Base-by-base conservation (phyloP, 257 asterid genomes). In the Buddleja alternifolia region DNA sequence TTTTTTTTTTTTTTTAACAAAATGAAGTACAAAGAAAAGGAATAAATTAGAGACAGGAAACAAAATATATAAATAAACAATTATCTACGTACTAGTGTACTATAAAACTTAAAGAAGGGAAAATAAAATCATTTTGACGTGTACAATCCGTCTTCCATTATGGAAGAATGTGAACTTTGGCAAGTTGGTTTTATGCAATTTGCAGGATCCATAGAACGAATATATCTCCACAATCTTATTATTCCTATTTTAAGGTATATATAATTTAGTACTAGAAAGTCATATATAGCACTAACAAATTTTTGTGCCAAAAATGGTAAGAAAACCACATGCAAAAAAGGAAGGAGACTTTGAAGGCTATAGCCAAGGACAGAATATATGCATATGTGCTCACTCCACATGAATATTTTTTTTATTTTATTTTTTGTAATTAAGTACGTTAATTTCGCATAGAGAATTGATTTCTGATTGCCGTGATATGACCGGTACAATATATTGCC, bases 291-390 rank as follows among this genome's bases (percentile, higher is more conserved):
- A 25, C 21, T 12, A 16, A 8, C 32, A 29, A 39, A 11, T 37
- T 16, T 37, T 8, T 60, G n/a, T 60, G 48, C 66, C 51, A 7
- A 34, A 12, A 34, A 7, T 57, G 15, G 62, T 60, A 12, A 23
- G n/a, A 41, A 23, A 19, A 7, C 34, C 46, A 47, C 69, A 54
- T 67, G 63, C 53, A 2, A 5, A n/a, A 46, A 46, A 46, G 53
- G 17, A 8, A 17, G 6, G 17, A 46, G 12, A 46, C 10, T 14
- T 4, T 14, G 20, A 46, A 1, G 17, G 8, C 53, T 46, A 14
- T 15, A 2, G 5, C 11, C 16, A 60, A 60, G 53, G 52, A 60
- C 69, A 46, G 56, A 44, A 63, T 63, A 44, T 44, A 24, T 42
- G 46, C 42, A 63, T 45, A 3, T 56, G 59, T 58, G 15, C 7